Percentiles rank a stretch among this genome's conserved stretches.
Evolutionary conservation across 495 filamentous ascomycete species (phyloP).

Genomic region (Penicillium dipodomyicola): DNA sequence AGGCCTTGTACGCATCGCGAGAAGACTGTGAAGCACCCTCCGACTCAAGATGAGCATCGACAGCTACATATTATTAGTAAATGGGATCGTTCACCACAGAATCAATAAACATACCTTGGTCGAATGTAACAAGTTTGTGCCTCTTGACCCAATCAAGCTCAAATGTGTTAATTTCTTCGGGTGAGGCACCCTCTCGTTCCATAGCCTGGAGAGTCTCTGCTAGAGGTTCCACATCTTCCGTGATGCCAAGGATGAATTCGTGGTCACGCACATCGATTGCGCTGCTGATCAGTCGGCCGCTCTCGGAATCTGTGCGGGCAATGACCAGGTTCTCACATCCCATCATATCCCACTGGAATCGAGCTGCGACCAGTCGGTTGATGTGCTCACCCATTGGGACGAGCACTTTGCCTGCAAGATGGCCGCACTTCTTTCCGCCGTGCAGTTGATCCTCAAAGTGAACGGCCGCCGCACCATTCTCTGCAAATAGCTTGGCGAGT

Average conservation of each 20-base stretch:
- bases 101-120: constrained; percentile 59
- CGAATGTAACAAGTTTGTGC: constrained; percentile 84
- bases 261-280: constrained; percentile 92
- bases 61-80: constrained; percentile 49
- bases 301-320: constrained; percentile 92
- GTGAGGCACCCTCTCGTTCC: constrained; percentile 73
- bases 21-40: constrained; percentile 58
- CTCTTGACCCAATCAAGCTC: constrained; percentile 89
- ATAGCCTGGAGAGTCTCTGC: constrained; percentile 88
- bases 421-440: constrained; percentile 97
- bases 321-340: constrained; percentile 91
- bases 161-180: constrained; percentile 76
- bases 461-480: constrained; percentile 93
- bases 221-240: constrained; percentile 68
- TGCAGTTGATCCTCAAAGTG: constrained; percentile 98
- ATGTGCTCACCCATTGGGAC: constrained; percentile 95
- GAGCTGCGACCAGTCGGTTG: constrained; percentile 84
- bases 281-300: constrained; percentile 82
- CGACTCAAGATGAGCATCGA: constrained; percentile 65
- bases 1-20: constrained; percentile 62
- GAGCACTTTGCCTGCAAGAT: constrained; percentile 93
- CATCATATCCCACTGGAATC: constrained; percentile 99
- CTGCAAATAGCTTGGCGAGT: constrained; percentile 96
- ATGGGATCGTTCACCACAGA: background rate
- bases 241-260: constrained; percentile 89